Evolutionary conservation across 2,329 filamentous ascomycete species (phyloP), one percentile per base, ranked within the genome.

Genomic region (Alternaria atra): DNA sequence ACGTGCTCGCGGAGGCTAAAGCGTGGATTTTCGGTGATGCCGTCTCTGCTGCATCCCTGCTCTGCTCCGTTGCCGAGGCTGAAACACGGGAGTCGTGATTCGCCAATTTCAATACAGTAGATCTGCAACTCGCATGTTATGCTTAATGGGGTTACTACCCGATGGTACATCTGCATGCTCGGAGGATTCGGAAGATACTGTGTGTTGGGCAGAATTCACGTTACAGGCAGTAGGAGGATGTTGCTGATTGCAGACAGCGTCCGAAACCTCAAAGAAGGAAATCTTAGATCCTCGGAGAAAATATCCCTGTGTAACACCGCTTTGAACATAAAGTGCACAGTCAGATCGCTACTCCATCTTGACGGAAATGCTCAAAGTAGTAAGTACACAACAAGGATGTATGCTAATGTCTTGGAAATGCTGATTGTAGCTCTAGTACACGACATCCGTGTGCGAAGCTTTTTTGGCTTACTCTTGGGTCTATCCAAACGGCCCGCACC

Each of bases 21-120:
- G 30, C 37, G 39, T 20, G 35, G 30, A 27, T 5, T 47, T 30
- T 60, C 58, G 58, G 58, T 42, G 58, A 60, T 48, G 53, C 53
- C 53, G 58, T 35, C 35, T 47, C 43, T 48, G 37, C 53, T 34
- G 4, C 35, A 59, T 46, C 37, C 32, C 40, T 51, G 40, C 47
- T 4, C 37, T 47, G 23, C 44, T 43, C 52, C 46, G 57, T 39
- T 29, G 29, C 53, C 53, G 43, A 48, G 43, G 32, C 34, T 12
- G 20, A 30, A n/a, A 50, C 17, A 23, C 13, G 34, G 25, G n/a
- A 32, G 20, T 50, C 13, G 27, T 43, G 39, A 48, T 50, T 55
- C 27, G 43, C 51, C 51, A 32, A 34, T 29, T 34, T 39, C 23
- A 17, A 53, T 37, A 35, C 30, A 34, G 23, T n/a, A 35, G 46